phyloP scores from a whole-genome alignment of 2,329 filamentous ascomycete species.

The Phaeosphaeria sp. region DNA sequence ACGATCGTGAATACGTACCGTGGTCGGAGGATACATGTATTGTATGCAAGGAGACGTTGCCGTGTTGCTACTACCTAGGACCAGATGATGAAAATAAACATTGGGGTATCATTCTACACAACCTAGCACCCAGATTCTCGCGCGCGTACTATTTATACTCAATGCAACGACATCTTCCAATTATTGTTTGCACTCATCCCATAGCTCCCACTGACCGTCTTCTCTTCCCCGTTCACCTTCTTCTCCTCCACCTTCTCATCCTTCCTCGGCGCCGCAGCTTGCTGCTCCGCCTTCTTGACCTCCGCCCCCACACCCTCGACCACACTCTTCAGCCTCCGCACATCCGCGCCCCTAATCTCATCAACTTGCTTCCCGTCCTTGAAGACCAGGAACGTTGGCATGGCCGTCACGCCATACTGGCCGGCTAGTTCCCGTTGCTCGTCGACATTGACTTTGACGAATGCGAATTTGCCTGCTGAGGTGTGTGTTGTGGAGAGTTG shows the following conservation, averaged over 20 bases:
- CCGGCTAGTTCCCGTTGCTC: constrained; percentile 56
- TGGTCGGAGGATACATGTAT: no score
- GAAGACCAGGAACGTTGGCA: constrained; percentile 44
- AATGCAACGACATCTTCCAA: constrained; percentile 40
- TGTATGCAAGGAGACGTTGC: no score
- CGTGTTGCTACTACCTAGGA: no score
- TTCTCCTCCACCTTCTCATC: constrained; percentile 6
- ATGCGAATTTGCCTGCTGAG: constrained; percentile 54
- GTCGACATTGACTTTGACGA: constrained; percentile 64
- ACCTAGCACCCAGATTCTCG: not conserved
- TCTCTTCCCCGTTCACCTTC: constrained; percentile 23
- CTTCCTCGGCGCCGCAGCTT: not conserved
- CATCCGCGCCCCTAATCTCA: constrained; percentile 36
- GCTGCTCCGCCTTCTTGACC: constrained; percentile 7
- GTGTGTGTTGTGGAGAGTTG: constrained; percentile 58
- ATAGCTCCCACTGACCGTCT: constrained; percentile 42
- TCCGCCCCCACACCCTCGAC: not conserved
- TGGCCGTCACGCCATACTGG: constrained; percentile 58
- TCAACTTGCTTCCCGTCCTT: constrained; percentile 40
- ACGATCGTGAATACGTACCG: no score
- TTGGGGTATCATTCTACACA: not conserved
- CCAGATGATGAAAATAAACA: not conserved
- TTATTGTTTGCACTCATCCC: constrained; percentile 35
- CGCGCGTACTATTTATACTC: no score
- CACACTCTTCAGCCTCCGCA: constrained; percentile 14